A percentile compares a stretch with the other conserved stretches of the same genome.
These are phyloP conservation scores for Trichomonas tenax DNA, from an alignment of 208 protist species.

Conservation along the genomic window DNA sequence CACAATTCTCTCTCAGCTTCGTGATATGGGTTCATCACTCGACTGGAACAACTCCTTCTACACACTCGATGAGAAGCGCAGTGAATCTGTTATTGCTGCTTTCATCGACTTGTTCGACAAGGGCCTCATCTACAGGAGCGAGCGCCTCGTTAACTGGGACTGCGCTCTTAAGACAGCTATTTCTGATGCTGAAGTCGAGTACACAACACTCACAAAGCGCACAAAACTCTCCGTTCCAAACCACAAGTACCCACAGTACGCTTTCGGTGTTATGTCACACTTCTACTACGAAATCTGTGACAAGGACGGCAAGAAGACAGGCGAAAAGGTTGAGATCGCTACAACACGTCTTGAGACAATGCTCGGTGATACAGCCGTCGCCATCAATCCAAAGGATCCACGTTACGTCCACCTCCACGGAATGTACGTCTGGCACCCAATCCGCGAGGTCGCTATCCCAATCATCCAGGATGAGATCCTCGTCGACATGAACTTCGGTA, in stretches of 20 bases:
- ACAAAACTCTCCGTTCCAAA: conserved; percentile 2
- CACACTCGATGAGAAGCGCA: conserved; percentile 86
- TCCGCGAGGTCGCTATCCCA: conserved; percentile 69
- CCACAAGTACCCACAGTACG: conserved; percentile 11
- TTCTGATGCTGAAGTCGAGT: conserved; percentile 95
- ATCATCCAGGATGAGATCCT: conserved; percentile 81
- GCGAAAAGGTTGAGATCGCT: conserved; percentile 34
- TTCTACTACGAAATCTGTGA: conserved; percentile 29
- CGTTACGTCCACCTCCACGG: conserved; percentile 76
- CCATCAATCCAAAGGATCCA: conserved; percentile 86
- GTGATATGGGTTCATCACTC: conserved; percentile 76
- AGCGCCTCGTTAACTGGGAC: conserved; percentile 97
- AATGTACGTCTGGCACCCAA: conserved; percentile 79
- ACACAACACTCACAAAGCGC: conserved; percentile 37
- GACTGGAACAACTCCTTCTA: conserved; percentile 96
- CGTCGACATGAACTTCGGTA: conserved; percentile 93
- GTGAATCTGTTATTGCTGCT: conserved; percentile 72
- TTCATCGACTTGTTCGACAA: conserved; percentile 87
- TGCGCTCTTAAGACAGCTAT: conserved; percentile 92
- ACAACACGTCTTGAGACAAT: conserved; percentile 97
- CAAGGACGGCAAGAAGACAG: neutral
- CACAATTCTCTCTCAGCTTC: conserved; percentile 81
- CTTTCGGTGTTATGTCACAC: conserved; percentile 21
- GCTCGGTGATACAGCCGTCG: conserved; percentile 66
- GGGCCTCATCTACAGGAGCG: conserved; percentile 82